Evolutionary conservation across 2,329 filamentous ascomycete species (phyloP).

Genomic region (Mycogone perniciosa): DNA sequence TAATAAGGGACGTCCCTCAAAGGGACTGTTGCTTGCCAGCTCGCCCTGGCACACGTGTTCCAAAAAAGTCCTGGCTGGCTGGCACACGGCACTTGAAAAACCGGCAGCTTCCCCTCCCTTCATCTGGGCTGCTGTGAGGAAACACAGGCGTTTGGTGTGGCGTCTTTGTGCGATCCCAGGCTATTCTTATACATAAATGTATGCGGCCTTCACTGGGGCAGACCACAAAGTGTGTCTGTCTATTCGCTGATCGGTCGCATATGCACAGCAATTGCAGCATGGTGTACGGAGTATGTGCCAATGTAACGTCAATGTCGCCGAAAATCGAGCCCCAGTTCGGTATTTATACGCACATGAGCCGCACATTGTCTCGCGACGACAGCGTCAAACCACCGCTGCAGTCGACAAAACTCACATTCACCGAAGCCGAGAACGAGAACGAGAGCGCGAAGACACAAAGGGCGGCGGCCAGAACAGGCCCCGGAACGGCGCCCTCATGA

Average conservation of each 20-base stretch:
- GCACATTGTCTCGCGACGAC: conserved; percentile 7
- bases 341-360: conserved; percentile 14
- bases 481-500: conserved; percentile 26
- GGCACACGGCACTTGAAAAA: conserved; percentile 4
- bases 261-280: conserved; percentile 13
- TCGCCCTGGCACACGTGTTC: conserved; percentile 2
- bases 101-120: conserved; percentile 6
- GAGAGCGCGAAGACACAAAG: conserved; percentile 9
- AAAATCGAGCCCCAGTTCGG: conserved; percentile 14
- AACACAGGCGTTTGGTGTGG: conserved; percentile 5
- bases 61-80: conserved; percentile 2
- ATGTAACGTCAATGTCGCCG: conserved; percentile 22
- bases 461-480: conserved; percentile 11
- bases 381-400: conserved; percentile 6
- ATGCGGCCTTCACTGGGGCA: conserved; percentile 10
- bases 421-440: conserved; percentile 3
- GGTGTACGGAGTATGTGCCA: conserved; percentile 13
- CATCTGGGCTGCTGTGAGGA: conserved; percentile 3
- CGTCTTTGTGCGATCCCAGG: conserved; percentile 10
- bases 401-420: conserved; percentile 3
- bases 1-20: conserved; percentile 9
- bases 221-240: conserved; percentile 11
- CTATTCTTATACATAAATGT: conserved; percentile 10
- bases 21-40: conserved; percentile 2
- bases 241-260: conserved; percentile 11